A percentile compares a stretch with the other conserved stretches of the same genome.
phyloP scores from a whole-genome alignment of 805 yeast species.

The Yarrowia divulgata region DNA sequence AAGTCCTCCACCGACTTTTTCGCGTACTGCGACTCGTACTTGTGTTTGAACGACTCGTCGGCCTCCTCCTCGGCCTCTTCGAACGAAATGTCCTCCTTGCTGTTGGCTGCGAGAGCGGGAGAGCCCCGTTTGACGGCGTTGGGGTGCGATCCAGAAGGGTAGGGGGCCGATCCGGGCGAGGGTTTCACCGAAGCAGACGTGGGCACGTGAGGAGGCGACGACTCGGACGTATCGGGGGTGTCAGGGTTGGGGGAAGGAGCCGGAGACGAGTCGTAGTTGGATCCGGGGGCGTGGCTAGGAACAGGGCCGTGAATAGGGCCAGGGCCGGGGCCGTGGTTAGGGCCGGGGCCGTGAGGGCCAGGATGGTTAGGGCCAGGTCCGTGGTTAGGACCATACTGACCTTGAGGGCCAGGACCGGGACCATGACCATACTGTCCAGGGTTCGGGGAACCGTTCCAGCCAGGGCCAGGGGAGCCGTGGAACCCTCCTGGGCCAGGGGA shows the following conservation, averaged over 20 bases:
- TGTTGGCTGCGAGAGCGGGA: constrained; percentile 22
- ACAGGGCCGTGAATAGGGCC: background rate
- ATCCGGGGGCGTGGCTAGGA: too few species aligned
- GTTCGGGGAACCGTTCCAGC: constrained; percentile 1
- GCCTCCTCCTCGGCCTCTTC: constrained; percentile 39
- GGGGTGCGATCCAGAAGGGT: constrained; percentile 26
- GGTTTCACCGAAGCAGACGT: background rate
- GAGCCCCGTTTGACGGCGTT: constrained; percentile 34
- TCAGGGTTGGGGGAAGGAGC: constrained; percentile 7
- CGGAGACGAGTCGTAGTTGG: constrained; percentile 3
- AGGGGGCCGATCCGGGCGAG: background rate
- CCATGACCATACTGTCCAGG: constrained; percentile 40
- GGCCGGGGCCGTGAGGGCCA: background rate
- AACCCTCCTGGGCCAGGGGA: constrained; percentile 12
- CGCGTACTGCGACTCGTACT: constrained; percentile 34
- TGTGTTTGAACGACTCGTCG: constrained; percentile 38
- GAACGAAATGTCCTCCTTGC: constrained; percentile 38
- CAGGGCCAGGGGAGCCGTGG: constrained; percentile 13
- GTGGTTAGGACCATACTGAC: too few species aligned
- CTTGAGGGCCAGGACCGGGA: too few species aligned
- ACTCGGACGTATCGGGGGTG: constrained; percentile 15
- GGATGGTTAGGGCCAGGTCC: background rate
- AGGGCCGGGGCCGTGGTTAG: background rate
- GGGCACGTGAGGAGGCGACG: constrained; percentile 17
- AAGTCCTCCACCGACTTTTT: constrained; percentile 13